Base-by-base conservation (phyloP, 768 basidiomycete species). In the Dictyophora rubrovolvata region DNA sequence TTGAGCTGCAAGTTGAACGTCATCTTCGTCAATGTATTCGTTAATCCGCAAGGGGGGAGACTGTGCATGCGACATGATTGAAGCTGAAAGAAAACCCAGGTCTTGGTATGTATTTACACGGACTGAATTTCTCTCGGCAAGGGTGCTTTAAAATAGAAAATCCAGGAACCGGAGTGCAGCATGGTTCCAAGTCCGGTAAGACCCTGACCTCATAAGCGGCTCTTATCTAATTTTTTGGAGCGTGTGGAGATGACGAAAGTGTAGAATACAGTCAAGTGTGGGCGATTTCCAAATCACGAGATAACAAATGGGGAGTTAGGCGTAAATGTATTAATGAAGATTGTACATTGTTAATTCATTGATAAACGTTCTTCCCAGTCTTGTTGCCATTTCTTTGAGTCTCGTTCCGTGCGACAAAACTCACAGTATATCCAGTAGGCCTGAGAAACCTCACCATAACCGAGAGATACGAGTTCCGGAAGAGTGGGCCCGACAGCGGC, bases 401-500 rank as follows among this genome's bases (percentile, higher is more conserved):
- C 10, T 59, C 50, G 35, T 35, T 37, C 16, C 18, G 17, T 11
- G n/a, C 34, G 11, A 35, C 57, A 59, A 16, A 52, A 21, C 34
- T 36, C 28, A 20, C 57, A 59, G 35, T 59, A 47, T n/a, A 59
- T 51, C 57, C 57, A 59, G 35, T 59, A 59, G 20, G 50, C 57
- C 33, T 59, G 57, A 0, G 57, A 36, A 10, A 53, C 35, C 21
- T 59, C 57, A 17, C 28, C 49, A 23, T 34, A 59, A 37, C 57
- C 57, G 17, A 59, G 50, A 23, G 52, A 18, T 34, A 34, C 23
- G 37, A 83, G 79, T 67, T 85, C 82, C 16, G 83, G 83, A 5
- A 84, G 63, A 1, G 69, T 67, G 3, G 83, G 80, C 3, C 83
- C 83, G 42, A 84, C 68, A 14, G 77, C 72, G 33, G 77, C 75